These are phyloP conservation scores for Polysphondylium violaceum DNA, from an alignment of 78 protist species.

Conservation along the genomic window DNA sequence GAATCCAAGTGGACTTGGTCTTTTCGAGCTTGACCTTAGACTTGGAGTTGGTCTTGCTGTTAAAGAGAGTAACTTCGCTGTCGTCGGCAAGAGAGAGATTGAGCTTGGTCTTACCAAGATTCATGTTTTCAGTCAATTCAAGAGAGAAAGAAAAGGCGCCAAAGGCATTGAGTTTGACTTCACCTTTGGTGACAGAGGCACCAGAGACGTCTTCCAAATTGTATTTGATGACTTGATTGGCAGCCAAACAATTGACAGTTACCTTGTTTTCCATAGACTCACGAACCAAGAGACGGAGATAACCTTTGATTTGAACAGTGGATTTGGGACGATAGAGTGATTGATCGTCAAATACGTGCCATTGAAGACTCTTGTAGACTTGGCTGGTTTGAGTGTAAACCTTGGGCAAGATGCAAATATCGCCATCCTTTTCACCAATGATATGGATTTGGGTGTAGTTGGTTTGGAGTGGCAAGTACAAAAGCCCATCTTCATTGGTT, in stretches of 20 bases:
- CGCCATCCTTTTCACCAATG: constrained; percentile 40
- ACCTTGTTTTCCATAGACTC: constrained; percentile 20
- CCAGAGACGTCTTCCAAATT: background rate
- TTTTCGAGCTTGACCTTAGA: background rate
- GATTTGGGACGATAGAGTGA: constrained; percentile 65
- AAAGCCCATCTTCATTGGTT: constrained; percentile 53
- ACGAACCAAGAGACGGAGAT: constrained; percentile 39
- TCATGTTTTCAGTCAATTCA: constrained; percentile 36
- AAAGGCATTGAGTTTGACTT: constrained; percentile 20
- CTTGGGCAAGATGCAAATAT: constrained; percentile 17
- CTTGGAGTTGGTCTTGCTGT: constrained; percentile 2
- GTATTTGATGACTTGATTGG: background rate
- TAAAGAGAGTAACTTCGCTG: constrained; percentile 12
- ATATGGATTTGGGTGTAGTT: constrained; percentile 39
- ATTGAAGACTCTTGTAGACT: background rate
- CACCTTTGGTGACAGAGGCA: constrained; percentile 24
- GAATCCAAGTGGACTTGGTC: constrained; percentile 1
- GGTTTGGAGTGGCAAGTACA: constrained; percentile 17
- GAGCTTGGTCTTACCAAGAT: constrained; percentile 24
- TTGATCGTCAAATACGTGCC: constrained; percentile 79
- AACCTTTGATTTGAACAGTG: constrained; percentile 73
- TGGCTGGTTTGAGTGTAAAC: constrained; percentile 20
- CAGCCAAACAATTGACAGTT: constrained; percentile 1
- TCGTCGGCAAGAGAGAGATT: constrained; percentile 26
- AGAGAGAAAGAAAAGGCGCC: constrained; percentile 25